phyloP scores from a whole-genome alignment of 2,329 filamentous ascomycete genomes.

The Bipolaris bicolor region DNA sequence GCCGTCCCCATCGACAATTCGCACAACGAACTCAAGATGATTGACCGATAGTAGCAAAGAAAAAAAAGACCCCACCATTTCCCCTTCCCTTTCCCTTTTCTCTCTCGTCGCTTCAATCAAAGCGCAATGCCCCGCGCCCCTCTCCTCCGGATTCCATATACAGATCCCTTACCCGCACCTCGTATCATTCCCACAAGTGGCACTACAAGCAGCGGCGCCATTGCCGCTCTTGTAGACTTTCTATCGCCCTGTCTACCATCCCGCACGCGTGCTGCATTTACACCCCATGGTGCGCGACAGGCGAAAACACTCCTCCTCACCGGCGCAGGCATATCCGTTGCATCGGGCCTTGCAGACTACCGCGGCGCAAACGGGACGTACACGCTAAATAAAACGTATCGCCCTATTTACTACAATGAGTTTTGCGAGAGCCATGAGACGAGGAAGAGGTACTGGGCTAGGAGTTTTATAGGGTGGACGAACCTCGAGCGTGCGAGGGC shows the following conservation, averaged over 20 bases:
- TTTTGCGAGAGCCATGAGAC: conserved; percentile 82
- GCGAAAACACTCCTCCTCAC: conserved; percentile 70
- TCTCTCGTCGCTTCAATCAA: neutral
- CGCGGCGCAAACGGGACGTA: conserved; percentile 90
- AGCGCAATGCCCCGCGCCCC: conserved; percentile 56
- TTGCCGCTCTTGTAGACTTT: conserved; percentile 79
- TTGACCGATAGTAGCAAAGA: neutral
- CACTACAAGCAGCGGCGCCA: conserved; percentile 71
- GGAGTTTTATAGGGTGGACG: conserved; percentile 92
- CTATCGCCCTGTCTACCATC: conserved; percentile 58
- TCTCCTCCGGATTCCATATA: conserved; percentile 89
- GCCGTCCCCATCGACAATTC: neutral
- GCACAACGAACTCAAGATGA: conserved; percentile 18
- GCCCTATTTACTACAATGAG: conserved; percentile 92
- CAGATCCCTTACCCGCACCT: conserved; percentile 77
- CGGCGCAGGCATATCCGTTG: conserved; percentile 91
- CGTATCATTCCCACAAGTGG: conserved; percentile 76
- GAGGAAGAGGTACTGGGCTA: conserved; percentile 92
- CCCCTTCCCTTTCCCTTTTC: neutral
- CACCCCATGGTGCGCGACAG: conserved; percentile 49
- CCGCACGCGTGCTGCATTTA: conserved; percentile 9
- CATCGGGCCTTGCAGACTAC: conserved; percentile 92
- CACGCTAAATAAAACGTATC: conserved; percentile 85
- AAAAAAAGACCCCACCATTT: neutral
- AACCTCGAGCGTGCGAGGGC: conserved; percentile 78